These are phyloP conservation scores for Colletotrichum costaricense DNA, from an alignment of 2,329 filamentous ascomycete genomes.

Conservation along the genomic window DNA sequence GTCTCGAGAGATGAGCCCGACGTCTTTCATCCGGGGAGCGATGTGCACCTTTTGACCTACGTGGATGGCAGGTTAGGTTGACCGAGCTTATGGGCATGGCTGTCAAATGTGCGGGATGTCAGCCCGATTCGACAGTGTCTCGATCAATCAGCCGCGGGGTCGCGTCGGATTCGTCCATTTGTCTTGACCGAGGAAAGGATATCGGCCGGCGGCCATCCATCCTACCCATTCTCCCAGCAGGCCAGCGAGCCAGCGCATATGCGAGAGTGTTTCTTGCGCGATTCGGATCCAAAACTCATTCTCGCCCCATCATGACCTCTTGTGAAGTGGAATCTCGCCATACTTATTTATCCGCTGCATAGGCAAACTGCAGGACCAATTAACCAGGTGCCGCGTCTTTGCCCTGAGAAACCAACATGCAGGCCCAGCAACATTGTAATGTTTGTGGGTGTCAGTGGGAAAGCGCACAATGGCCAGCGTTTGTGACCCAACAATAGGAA, in stretches of 20 bases:
- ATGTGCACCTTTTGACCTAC: not conserved
- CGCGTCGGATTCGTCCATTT: not conserved
- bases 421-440: not conserved
- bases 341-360: not conserved
- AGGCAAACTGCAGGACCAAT: not conserved
- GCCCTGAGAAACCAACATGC: not conserved
- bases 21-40: slow-evolving; percentile 1
- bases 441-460: not conserved
- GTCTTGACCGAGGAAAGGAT: not conserved
- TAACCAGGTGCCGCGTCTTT: not conserved
- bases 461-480: not conserved
- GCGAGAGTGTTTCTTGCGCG: not conserved
- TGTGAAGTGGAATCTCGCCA: not conserved
- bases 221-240: not conserved
- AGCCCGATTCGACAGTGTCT: not conserved
- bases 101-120: not conserved
- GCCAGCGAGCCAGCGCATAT: not conserved
- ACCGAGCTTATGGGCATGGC: not conserved
- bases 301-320: not conserved
- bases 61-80: not conserved
- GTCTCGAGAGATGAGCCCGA: not conserved
- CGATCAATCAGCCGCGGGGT: not conserved
- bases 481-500: not conserved
- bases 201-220: not conserved
- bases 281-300: not conserved